phyloP scores from a whole-genome alignment of 768 basidiomycete genomes.

The Nidularia sp. region DNA sequence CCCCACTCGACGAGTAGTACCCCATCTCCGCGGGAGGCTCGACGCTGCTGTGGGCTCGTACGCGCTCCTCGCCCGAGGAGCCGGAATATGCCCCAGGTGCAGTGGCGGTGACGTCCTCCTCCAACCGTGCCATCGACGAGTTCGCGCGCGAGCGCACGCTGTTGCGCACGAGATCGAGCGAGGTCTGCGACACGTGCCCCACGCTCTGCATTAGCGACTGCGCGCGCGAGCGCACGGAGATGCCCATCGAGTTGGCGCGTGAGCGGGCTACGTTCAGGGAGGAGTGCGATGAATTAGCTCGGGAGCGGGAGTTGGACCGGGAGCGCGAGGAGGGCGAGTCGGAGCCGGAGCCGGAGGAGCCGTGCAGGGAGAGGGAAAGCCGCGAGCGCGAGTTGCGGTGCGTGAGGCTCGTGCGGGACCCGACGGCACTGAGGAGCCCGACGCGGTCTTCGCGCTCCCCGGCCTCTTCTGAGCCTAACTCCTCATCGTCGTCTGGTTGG shows the following conservation, averaged over 20 bases:
- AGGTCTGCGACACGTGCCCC: slow-evolving; percentile 56
- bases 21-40: slow-evolving; percentile 11
- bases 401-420: slow-evolving; percentile 6
- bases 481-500: neutral
- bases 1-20: slow-evolving; percentile 27
- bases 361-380: neutral
- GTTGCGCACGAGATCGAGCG: slow-evolving; percentile 50
- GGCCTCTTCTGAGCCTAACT: neutral
- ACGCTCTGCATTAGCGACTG: slow-evolving; percentile 67
- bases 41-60: slow-evolving; percentile 11
- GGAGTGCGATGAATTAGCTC: slow-evolving; percentile 7
- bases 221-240: slow-evolving; percentile 53
- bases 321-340: slow-evolving; percentile 35
- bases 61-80: slow-evolving; percentile 9
- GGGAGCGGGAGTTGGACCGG: slow-evolving; percentile 31
- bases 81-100: slow-evolving; percentile 7
- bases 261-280: slow-evolving; percentile 2
- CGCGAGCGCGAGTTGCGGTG: slow-evolving; percentile 2
- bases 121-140: slow-evolving; percentile 68
- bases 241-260: slow-evolving; percentile 40
- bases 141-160: slow-evolving; percentile 49
- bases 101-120: slow-evolving; percentile 35
- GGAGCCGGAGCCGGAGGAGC: slow-evolving; percentile 10
- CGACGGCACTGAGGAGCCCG: slow-evolving; percentile 16
- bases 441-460: slow-evolving; percentile 23